phyloP scores from a whole-genome alignment of 1,139 yeast genomes.

The Groenewaldozyma sp. region DNA sequence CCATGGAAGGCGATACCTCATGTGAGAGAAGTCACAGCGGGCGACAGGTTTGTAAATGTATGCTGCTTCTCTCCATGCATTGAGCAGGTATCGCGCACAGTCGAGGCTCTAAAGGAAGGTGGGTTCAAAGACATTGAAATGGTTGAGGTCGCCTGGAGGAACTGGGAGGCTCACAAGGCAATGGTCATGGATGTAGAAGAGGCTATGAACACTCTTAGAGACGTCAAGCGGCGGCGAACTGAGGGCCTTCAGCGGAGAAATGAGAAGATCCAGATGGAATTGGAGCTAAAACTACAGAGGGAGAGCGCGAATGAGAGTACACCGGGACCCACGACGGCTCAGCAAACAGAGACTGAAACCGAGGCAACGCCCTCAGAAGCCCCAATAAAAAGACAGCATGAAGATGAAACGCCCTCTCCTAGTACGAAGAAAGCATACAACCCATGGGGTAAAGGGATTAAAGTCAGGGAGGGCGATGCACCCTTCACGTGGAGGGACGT shows the following conservation, averaged over 20 bases:
- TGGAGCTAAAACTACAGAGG: slow-evolving; percentile 8
- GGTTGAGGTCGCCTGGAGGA: slow-evolving; percentile 80
- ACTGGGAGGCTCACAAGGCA: slow-evolving; percentile 87
- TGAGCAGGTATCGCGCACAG: slow-evolving; percentile 87
- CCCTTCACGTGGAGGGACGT: slow-evolving; percentile 74
- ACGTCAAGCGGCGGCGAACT: slow-evolving; percentile 64
- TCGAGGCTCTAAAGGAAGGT: slow-evolving; percentile 56
- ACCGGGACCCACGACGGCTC: neutral
- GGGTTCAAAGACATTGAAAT: slow-evolving; percentile 91
- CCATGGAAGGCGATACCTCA: slow-evolving; percentile 96
- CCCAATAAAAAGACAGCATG: slow-evolving; percentile 21
- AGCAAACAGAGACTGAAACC: slow-evolving; percentile 5
- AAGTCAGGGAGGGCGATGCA: slow-evolving; percentile 81
- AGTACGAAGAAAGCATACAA: slow-evolving; percentile 50
- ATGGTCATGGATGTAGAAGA: slow-evolving; percentile 78
- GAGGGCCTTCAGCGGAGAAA: slow-evolving; percentile 64
- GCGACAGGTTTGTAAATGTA: slow-evolving; percentile 47
- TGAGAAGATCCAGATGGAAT: slow-evolving; percentile 22
- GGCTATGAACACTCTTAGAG: slow-evolving; percentile 71
- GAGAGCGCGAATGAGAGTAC: slow-evolving; percentile 2
- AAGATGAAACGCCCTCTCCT: neutral
- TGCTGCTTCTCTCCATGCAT: slow-evolving; percentile 98
- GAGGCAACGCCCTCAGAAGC: slow-evolving; percentile 10
- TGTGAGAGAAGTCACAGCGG: slow-evolving; percentile 50
- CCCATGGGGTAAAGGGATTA: slow-evolving; percentile 81